Base-by-base conservation (phyloP, 108 stramenopile species). In the Nitzschia sp. region DNA sequence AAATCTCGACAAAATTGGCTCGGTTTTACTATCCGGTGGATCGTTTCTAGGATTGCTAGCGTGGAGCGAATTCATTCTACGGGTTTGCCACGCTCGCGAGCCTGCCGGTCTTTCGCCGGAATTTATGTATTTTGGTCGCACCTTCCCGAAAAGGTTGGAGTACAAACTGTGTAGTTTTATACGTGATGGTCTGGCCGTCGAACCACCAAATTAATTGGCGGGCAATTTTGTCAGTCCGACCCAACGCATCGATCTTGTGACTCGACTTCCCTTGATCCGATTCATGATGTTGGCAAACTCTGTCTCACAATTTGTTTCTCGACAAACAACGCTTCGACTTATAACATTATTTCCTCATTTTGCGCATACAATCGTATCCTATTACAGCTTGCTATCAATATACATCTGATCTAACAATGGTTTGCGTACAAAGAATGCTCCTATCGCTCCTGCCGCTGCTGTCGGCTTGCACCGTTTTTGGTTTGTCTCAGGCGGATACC, bases 11-110 rank as follows among this genome's bases (percentile, higher is more conserved):
- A 13, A 41, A 41, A 41, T 41, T 41, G 38, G 38, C 38, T 41
- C 38, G 38, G 38, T 6, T 41, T 58, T 58, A 2, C 56, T 58
- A 58, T 58, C 56, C 29, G 56, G 56, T 58, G 21, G 41, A 25
- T 9, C 9, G 38, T 41, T 13, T 41, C 38, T 6, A 13, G 13
- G 13, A 41, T 41, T 41, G 38, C 38, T 6, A 41, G 38, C 6
- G 38, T n/a, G n/a, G 57, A 33, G n/a, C 16, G 36, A 41, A 22
- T 44, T 41, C 15, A 6, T 15, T 5, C 41, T 22, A 61, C 41
- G 60, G 41, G 60, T 44, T 44, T 61, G 60, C 35, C 60, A 61
- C n/a, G 41, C 60, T 38, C 60, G 60, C 60, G 33, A 19, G 60
- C 60, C 60, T 19, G 60, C n/a, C 4, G 19, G 33, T 6, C 13